Conservation (phyloP, 345 rosid species). For the Pelargonium nanum region DNA sequence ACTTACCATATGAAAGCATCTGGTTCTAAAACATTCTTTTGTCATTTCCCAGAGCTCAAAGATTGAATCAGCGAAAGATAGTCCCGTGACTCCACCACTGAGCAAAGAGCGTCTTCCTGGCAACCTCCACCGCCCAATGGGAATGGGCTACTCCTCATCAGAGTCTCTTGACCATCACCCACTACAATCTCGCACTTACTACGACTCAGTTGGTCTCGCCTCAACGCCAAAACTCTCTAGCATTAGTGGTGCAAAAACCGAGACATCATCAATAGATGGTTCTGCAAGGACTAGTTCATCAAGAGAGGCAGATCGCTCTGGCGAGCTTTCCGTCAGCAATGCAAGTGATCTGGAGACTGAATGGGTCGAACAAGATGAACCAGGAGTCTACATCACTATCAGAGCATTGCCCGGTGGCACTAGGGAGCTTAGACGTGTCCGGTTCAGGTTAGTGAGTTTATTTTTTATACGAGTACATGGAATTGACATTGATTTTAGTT, state of each 20-base stretch:
- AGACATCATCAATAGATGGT: constrained; percentile 63
- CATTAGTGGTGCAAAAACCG: constrained; percentile 59
- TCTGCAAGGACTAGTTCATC: constrained; percentile 68
- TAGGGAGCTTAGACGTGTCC: constrained; percentile 87
- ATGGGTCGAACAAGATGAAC: constrained; percentile 96
- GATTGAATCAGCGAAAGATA: constrained; percentile 48
- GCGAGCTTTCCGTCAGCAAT: constrained; percentile 75
- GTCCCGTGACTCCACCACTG: constrained; percentile 77
- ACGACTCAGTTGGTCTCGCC: constrained; percentile 46
- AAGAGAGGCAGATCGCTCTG: constrained; percentile 63
- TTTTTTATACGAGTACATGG: not conserved
- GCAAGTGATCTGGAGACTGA: constrained; percentile 86
- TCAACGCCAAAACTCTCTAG: constrained; percentile 63
- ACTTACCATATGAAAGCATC: too few species aligned
- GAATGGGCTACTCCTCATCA: constrained; percentile 52
- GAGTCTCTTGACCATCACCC: constrained; percentile 54
- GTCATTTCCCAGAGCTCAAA: constrained; percentile 36
- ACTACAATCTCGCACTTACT: constrained; percentile 28
- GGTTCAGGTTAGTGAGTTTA: constrained; percentile 60
- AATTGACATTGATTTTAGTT: not conserved
- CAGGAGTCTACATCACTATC: constrained; percentile 86
- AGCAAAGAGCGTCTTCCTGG: constrained; percentile 45
- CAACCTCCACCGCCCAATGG: constrained; percentile 27
- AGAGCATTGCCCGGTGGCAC: constrained; percentile 64
- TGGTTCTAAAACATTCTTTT: not conserved